A percentile compares a stretch with the other conserved stretches of the same genome.
phyloP scores from a whole-genome alignment of 164 flowering plant species.

The Chloranthus sessilifolius region DNA sequence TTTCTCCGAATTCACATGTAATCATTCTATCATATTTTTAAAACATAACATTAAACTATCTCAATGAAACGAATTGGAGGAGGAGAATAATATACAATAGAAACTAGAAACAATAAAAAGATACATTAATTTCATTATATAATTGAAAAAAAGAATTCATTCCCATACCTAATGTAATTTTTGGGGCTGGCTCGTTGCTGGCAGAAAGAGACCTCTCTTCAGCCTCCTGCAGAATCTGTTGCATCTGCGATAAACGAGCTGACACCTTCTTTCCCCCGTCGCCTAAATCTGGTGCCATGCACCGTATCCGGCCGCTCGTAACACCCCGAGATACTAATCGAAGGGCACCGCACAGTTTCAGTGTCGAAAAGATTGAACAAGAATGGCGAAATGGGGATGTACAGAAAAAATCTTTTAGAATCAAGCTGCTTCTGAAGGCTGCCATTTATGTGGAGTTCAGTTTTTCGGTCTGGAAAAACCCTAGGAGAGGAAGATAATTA shows the following conservation, averaged over 20 bases:
- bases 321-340: slow-evolving; percentile 15
- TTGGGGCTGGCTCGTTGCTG: slow-evolving; percentile 58
- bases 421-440: slow-evolving; percentile 31
- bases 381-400: slow-evolving; percentile 7
- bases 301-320: slow-evolving; percentile 29
- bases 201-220: slow-evolving; percentile 69
- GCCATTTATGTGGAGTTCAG: too few species aligned
- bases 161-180: slow-evolving; percentile 66
- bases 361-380: slow-evolving; percentile 7
- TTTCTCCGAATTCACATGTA: too few species aligned
- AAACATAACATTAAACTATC: too few species aligned
- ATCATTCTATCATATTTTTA: too few species aligned
- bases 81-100: too few species aligned
- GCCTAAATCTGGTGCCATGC: slow-evolving; percentile 51
- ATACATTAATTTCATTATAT: too few species aligned
- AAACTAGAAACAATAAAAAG: too few species aligned
- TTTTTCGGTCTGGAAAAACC: too few species aligned
- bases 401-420: slow-evolving; percentile 27
- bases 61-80: too few species aligned
- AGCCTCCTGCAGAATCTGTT: slow-evolving; percentile 67
- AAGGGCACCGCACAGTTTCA: background rate
- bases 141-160: too few species aligned
- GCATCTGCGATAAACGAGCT: slow-evolving; percentile 73
- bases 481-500: too few species aligned
- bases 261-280: slow-evolving; percentile 50